These are phyloP conservation scores for Lomentospora prolificans DNA, from an alignment of 2,329 filamentous ascomycete species.

Conservation along the genomic window DNA sequence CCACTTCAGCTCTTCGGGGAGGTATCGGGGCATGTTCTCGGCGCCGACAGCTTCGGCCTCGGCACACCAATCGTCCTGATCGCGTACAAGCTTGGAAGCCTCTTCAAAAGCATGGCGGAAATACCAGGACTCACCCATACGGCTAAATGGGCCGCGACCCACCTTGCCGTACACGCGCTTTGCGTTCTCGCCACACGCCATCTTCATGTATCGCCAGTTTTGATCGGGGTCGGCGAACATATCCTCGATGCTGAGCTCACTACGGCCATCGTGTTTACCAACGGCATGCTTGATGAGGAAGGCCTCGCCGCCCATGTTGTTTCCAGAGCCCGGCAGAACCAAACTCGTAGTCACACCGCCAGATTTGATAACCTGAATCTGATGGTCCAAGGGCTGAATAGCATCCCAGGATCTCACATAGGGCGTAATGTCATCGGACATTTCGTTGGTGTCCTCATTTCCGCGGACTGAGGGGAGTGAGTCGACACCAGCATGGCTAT, in stretches of 20 bases:
- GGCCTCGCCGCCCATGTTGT: conserved; percentile 64
- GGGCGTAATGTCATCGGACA: conserved; percentile 54
- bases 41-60: conserved; percentile 40
- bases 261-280: conserved; percentile 46
- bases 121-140: conserved; percentile 60
- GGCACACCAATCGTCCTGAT: conserved; percentile 60
- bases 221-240: conserved; percentile 57
- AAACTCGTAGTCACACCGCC: conserved; percentile 63
- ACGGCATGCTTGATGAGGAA: conserved; percentile 60
- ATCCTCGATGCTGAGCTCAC: conserved; percentile 52
- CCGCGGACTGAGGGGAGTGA: conserved; percentile 45
- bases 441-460: conserved; percentile 52
- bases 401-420: conserved; percentile 59
- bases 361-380: conserved; percentile 60
- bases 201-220: conserved; percentile 64
- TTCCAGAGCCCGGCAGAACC: conserved; percentile 58
- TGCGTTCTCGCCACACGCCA: conserved; percentile 65
- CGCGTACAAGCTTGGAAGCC: conserved; percentile 43
- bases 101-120: conserved; percentile 60
- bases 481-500: conserved; percentile 54
- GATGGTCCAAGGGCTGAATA: conserved; percentile 52
- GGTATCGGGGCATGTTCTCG: conserved; percentile 43
- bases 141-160: conserved; percentile 46
- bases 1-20: conserved; percentile 54
- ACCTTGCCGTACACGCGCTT: conserved; percentile 49